Evolutionary conservation across 208 protist species (phyloP).

Genomic region (Acanthamoeba culbertsoni): DNA sequence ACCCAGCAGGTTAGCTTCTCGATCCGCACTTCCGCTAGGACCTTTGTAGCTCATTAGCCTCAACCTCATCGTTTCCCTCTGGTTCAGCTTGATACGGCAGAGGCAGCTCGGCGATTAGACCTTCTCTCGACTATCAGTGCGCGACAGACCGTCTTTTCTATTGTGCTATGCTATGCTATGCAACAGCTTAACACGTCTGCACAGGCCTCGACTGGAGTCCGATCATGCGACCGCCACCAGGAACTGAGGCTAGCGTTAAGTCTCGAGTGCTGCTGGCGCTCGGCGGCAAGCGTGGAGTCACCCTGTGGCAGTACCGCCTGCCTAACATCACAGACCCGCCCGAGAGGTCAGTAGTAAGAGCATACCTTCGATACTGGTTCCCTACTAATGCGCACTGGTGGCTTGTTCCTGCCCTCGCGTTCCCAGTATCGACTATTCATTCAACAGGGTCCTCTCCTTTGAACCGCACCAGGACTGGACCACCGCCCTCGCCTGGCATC

Average conservation of each 20-base stretch:
- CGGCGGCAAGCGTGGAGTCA: neutral
- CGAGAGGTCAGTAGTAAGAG: neutral
- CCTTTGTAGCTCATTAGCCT: no score
- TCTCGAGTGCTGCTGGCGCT: neutral
- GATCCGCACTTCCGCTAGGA: neutral
- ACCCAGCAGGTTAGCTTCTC: neutral
- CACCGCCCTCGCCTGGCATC: neutral
- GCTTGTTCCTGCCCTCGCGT: neutral
- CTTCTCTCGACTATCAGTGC: neutral
- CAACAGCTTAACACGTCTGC: neutral
- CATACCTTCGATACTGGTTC: neutral
- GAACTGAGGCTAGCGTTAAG: neutral
- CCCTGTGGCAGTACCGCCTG: neutral
- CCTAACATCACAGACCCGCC: neutral
- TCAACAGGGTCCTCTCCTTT: neutral
- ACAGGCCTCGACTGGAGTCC: conserved; percentile 26
- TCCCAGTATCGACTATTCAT: neutral
- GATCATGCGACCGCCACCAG: neutral
- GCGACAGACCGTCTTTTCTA: no score
- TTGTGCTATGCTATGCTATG: no score
- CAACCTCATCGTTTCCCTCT: neutral
- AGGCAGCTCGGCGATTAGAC: neutral
- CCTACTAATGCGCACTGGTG: neutral
- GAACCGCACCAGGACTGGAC: neutral
- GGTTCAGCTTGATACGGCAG: neutral